These are phyloP conservation scores for Pseudogymnoascus sp. DNA, from an alignment of 2,329 filamentous ascomycete species.

Conservation along the genomic window DNA sequence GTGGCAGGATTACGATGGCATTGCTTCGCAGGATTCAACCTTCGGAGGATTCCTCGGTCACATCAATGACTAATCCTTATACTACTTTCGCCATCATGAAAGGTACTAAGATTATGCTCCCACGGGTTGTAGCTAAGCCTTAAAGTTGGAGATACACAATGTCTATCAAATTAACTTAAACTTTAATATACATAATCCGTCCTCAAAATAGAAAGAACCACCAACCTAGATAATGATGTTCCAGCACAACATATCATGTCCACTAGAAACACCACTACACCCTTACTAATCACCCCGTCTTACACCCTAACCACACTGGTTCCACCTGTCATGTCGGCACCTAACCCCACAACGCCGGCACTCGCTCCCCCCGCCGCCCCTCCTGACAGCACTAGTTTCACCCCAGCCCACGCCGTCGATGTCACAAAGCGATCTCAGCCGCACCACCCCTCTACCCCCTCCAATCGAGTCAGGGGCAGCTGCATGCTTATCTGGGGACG, in stretches of 20 bases:
- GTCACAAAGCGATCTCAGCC: background rate
- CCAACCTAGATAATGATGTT: background rate
- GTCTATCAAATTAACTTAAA: background rate
- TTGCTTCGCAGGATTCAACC: background rate
- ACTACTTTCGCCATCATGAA: background rate
- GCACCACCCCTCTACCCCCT: background rate
- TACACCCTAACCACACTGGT: background rate
- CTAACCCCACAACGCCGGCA: background rate
- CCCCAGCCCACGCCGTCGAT: background rate
- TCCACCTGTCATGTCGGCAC: background rate
- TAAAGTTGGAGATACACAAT: background rate
- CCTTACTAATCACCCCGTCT: background rate
- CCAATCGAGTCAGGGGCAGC: background rate
- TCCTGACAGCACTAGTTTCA: background rate
- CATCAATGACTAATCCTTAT: background rate
- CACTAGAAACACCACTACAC: background rate
- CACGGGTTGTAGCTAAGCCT: background rate
- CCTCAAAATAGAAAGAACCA: background rate
- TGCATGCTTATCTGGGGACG: background rate
- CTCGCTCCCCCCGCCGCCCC: background rate
- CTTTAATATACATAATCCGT: background rate
- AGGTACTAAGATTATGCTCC: too few relatives aligned
- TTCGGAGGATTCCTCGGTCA: background rate
- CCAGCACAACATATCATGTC: background rate
- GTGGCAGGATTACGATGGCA: background rate